Base-by-base conservation (phyloP, 176 grass and related monocot species). In the Miscanthus lutarioriparius region DNA sequence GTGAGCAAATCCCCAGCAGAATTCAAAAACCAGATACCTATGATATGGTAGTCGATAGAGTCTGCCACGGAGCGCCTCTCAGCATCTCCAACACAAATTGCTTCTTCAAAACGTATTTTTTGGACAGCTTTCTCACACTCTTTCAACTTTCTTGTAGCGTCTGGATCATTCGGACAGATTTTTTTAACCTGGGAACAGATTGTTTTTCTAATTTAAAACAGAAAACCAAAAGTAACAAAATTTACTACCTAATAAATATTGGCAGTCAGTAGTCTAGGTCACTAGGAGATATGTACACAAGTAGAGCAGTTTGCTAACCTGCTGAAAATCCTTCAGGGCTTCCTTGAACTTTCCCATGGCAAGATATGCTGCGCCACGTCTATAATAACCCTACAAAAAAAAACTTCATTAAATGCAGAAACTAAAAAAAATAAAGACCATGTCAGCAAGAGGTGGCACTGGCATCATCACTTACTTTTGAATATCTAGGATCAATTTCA, bases 271-370 rank as follows among this genome's bases (percentile, higher is more conserved):
- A 25, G 23, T 62, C 58, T 12, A 62, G n/a, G 58, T 62, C 58
- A 62, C 45, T 22, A 32, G 17, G 25, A 75, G 16, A 28, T 6
- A 28, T 20, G 44, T 45, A 15, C 26, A 53, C 26, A 62, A 26
- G 58, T 62, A 62, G 13, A 74, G 15, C 41, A 54, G 45, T 71
- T 51, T 44, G 65, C 19, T 75, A 41, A 87, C 95, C 92, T 97
- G 95, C 76, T 94, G 95, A 80, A 97, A 94, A 91, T 97, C 92
- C 72, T 95, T 97, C 84, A 95, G 85, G 77, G 92, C 95, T 65
- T 97, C 92, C 90, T 97, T 97, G 77, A 94, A 93, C 56, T 95
- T 97, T 64, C 95, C 95, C 95, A 97, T 97, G 19, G 95, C 90
- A 92, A 95, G 95, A 93, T 90, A 84, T 78, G 95, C 92, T 6